Base-by-base conservation (phyloP, 768 basidiomycete genomes). In the Rhizopogon vulgaris region DNA sequence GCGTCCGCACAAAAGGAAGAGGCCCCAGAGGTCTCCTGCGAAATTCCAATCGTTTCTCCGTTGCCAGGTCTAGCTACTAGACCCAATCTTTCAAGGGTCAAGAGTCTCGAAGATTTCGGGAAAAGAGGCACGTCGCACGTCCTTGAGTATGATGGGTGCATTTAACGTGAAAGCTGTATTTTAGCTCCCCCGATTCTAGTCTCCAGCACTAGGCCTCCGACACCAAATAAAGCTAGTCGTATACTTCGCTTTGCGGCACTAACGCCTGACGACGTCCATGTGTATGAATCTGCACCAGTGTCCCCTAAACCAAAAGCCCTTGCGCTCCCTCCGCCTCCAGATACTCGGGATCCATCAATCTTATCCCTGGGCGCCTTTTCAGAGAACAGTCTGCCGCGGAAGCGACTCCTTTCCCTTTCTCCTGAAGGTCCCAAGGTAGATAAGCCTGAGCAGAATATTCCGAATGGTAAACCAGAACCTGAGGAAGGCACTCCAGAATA, bases 401-500 rank as follows among this genome's bases (percentile, higher is more conserved):
- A 55, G 36, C 49, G 54, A 30, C 24, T 46, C 28, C 43, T 45
- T 34, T 52, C 53, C 8, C 14, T 46, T 15, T 46, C 45, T 46
- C 22, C 17, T 9, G 22, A 56, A 10, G 49, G 51, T 11, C 49
- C 52, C 10, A 32, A 41, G 15, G 14, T 45, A 15, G 24, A 39
- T 3, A 54, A 34, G 0, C 17, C 24, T 32, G 24, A 25, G 7
- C 36, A 32, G 5, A 22, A 15, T 7, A 6, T 17, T 17, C 52
- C 52, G 17, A n/a, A 28, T 27, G 43, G 52, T 22, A 34, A 12
- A 18, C 49, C 52, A 12, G 71, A 76, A 37, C 73, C 72, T 3
- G 80, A 82, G 57, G 86, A 87, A 61, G 89, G 88, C 6, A 84
- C 86, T 0, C 82, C 92, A 3, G 90, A 92, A 63, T 79, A 87